These are phyloP conservation scores for Phaseolus lunatus DNA, from an alignment of 306 rosid species.

Conservation along the genomic window DNA sequence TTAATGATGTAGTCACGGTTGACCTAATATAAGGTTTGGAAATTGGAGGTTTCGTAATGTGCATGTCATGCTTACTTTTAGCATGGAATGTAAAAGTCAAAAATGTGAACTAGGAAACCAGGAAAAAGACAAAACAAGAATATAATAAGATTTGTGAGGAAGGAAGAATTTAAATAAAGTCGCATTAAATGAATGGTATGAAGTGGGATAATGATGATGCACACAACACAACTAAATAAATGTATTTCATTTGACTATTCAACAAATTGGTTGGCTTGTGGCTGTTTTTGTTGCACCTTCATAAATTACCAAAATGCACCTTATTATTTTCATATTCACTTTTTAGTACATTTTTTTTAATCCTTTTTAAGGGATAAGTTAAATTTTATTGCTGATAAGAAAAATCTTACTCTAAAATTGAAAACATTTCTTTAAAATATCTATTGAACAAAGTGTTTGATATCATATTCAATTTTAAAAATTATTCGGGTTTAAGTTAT, in stretches of 20 bases:
- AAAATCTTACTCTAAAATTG: too few relatives aligned
- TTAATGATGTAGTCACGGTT: neutral
- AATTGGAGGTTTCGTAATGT: neutral
- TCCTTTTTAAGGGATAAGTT: too few relatives aligned
- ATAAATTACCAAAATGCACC: conserved; percentile 24
- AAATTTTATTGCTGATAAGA: too few relatives aligned
- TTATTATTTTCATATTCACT: neutral
- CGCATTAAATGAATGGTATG: neutral
- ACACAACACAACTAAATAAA: neutral
- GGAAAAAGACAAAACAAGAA: neutral
- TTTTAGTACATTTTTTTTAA: neutral
- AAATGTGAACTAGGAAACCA: conserved; percentile 1
- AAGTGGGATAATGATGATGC: neutral
- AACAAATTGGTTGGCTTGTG: too few relatives aligned
- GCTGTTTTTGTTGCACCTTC: neutral
- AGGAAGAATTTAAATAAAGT: neutral
- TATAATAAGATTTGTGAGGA: neutral
- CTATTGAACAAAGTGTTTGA: too few relatives aligned
- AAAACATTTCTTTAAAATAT: too few relatives aligned
- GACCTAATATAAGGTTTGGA: neutral
- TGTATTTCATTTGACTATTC: conserved; percentile 20
- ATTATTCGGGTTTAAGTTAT: too few relatives aligned
- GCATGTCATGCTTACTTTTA: conserved; percentile 28
- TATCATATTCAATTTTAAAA: too few relatives aligned
- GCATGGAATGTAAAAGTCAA: conserved; percentile 3